phyloP scores from a whole-genome alignment of 129 eudicot genomes.

The Saposhnikovia divaricata region DNA sequence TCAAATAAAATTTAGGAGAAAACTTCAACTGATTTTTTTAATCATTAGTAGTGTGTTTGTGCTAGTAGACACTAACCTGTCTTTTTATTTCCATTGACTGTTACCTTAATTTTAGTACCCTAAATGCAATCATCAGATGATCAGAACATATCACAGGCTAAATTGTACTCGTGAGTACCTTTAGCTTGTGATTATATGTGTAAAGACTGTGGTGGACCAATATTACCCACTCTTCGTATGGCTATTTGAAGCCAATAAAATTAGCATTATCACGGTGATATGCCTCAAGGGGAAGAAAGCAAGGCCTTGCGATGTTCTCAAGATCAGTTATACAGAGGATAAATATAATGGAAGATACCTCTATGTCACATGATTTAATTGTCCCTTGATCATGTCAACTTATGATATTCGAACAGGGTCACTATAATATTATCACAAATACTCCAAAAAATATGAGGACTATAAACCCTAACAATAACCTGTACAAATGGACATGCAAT shows the following conservation, averaged over 20 bases:
- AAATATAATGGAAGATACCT: neutral
- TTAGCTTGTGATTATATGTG: constrained; percentile 4
- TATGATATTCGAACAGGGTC: neutral
- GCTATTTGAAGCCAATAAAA: neutral
- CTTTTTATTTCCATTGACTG: neutral
- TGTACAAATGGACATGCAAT: neutral
- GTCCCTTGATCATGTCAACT: neutral
- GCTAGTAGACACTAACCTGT: neutral
- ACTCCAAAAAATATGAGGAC: neutral
- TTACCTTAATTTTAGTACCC: neutral
- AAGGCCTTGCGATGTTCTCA: neutral
- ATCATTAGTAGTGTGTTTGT: neutral
- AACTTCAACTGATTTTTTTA: neutral
- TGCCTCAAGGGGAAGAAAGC: neutral
- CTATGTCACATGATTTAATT: neutral
- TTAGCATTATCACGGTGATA: neutral
- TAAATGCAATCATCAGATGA: neutral
- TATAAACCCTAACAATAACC: neutral
- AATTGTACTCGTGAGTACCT: neutral
- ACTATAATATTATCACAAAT: neutral
- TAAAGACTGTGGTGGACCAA: neutral
- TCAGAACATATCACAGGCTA: neutral
- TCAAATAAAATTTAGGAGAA: neutral
- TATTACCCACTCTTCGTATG: neutral
- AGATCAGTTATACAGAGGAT: neutral